Percentiles rank a stretch among this genome's conserved stretches.
phyloP scores from a whole-genome alignment of 495 filamentous ascomycete species.

The Penicillium bialowiezense region DNA sequence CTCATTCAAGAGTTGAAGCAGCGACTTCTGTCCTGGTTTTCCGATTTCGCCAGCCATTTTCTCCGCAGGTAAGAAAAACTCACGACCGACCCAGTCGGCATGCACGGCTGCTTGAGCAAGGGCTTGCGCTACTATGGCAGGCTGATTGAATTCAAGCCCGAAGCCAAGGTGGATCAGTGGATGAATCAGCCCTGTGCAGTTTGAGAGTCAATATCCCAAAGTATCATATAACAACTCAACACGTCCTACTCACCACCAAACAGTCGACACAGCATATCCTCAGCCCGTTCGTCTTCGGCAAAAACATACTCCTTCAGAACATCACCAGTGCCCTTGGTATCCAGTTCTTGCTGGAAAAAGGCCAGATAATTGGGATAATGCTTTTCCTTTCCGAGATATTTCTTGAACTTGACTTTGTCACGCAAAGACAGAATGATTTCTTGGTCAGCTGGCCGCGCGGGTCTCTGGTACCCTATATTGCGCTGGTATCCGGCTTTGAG shows the following conservation, averaged over 20 bases:
- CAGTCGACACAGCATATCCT: conserved; percentile 59
- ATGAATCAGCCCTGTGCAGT: conserved; percentile 62
- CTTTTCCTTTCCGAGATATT: conserved; percentile 48
- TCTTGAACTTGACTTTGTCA: conserved; percentile 47
- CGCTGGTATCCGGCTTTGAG: conserved; percentile 57
- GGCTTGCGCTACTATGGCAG: conserved; percentile 76
- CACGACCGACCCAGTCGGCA: conserved; percentile 40
- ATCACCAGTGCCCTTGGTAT: conserved; percentile 52
- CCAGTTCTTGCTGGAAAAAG: conserved; percentile 73
- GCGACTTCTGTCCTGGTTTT: conserved; percentile 38
- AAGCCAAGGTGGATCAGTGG: conserved; percentile 84
- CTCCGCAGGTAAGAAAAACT: conserved; percentile 55
- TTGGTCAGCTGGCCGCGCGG: conserved; percentile 35
- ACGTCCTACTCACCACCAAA: conserved; percentile 52
- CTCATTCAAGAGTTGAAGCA: conserved; percentile 59
- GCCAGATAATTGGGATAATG: conserved; percentile 66
- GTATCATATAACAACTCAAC: no score
- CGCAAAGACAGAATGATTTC: conserved; percentile 49
- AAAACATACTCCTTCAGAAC: conserved; percentile 68
- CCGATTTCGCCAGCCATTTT: conserved; percentile 35
- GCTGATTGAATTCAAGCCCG: conserved; percentile 76
- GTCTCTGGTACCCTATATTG: conserved; percentile 62
- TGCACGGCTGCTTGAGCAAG: conserved; percentile 74
- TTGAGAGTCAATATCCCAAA: no score
- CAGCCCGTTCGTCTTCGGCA: conserved; percentile 53